Percentiles rank a stretch among this genome's conserved stretches.
Evolutionary conservation across 768 basidiomycete genomes (phyloP).

Genomic region (Suillus subluteus): DNA sequence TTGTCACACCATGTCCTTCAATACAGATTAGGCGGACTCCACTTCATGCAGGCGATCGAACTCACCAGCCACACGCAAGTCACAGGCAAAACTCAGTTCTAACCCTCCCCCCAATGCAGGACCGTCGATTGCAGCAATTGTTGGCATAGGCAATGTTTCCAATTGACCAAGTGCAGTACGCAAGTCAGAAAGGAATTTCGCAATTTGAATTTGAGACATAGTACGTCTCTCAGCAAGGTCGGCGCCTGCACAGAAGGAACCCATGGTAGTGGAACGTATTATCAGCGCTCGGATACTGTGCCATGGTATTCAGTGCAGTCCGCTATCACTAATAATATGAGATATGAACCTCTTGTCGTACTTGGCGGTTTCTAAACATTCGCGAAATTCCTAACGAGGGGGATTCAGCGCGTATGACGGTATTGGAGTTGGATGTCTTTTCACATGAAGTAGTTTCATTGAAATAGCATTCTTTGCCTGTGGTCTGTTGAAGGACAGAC

Average conservation of each 20-base stretch:
- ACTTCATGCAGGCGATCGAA: slow-evolving; percentile 8
- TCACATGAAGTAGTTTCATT: slow-evolving; percentile 65
- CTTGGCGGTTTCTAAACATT: slow-evolving; percentile 66
- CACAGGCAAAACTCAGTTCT: slow-evolving; percentile 86
- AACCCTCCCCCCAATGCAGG: slow-evolving; percentile 93
- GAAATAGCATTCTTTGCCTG: slow-evolving; percentile 90
- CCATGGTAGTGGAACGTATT: slow-evolving; percentile 75
- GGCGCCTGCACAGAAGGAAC: slow-evolving; percentile 90
- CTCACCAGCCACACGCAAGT: slow-evolving; percentile 86
- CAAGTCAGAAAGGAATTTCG: slow-evolving; percentile 77
- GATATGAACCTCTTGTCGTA: slow-evolving; percentile 63
- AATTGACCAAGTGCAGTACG: slow-evolving; percentile 72
- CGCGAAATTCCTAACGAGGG: slow-evolving; percentile 62
- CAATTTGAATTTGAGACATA: slow-evolving; percentile 77
- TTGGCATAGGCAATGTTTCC: slow-evolving; percentile 85
- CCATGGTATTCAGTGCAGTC: neutral
- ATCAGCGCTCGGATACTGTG: slow-evolving; percentile 77
- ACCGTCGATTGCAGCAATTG: slow-evolving; percentile 91
- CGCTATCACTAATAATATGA: slow-evolving; percentile 5
- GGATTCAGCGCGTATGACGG: slow-evolving; percentile 15
- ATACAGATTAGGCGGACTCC: neutral
- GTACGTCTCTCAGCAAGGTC: slow-evolving; percentile 85
- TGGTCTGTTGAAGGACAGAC: slow-evolving; percentile 80
- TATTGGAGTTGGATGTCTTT: slow-evolving; percentile 10
- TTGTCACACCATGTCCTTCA: slow-evolving; percentile 67